Conservation (phyloP, 441 rosid species). For the Adansonia rubrostipa region DNA sequence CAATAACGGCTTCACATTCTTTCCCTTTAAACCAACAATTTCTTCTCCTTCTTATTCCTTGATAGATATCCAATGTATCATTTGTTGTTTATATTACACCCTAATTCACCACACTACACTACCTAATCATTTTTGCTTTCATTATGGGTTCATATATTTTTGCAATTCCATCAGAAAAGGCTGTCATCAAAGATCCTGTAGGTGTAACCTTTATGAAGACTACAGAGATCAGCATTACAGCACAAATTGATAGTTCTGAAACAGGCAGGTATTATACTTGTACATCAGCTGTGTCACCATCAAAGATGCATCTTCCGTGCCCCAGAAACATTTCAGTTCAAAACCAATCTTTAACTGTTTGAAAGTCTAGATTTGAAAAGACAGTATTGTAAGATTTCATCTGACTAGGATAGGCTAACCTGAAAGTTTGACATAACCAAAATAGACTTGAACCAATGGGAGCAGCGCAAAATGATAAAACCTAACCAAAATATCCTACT, state of each 20-base stretch:
- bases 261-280: background rate
- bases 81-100: background rate
- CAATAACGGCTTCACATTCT: background rate
- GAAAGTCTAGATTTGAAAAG: background rate
- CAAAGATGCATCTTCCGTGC: background rate
- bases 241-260: background rate
- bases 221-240: background rate
- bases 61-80: too few species aligned
- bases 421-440: background rate
- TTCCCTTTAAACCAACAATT: background rate
- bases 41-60: background rate
- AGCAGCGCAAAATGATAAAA: background rate
- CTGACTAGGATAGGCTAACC: background rate
- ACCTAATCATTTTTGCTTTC: conserved; percentile 1
- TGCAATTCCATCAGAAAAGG: background rate
- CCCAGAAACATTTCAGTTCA: background rate
- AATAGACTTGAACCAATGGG: background rate
- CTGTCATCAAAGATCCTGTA: background rate
- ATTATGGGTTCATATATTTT: conserved; percentile 1
- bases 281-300: background rate
- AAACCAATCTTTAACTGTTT: background rate
- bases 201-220: background rate
- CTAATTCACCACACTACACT: background rate
- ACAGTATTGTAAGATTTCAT: background rate
- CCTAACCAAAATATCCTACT: background rate